Evolutionary conservation across 768 basidiomycete species (phyloP), one percentile per base, ranked within the genome.

Genomic region (Baorangia bicolor): DNA sequence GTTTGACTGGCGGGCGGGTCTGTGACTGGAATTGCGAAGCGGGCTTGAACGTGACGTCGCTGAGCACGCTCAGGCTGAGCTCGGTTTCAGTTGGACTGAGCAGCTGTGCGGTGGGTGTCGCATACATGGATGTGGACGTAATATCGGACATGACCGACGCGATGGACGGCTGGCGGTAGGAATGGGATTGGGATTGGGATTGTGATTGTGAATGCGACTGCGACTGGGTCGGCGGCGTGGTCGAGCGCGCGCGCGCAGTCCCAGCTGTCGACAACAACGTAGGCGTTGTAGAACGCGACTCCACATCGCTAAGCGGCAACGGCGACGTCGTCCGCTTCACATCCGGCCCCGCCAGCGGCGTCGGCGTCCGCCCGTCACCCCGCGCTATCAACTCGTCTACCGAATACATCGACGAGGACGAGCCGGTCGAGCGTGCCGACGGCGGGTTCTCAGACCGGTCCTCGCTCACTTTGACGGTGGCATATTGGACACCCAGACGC

Each of bases 61-160:
- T 58, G 3, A 12, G 49, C 41, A 39, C 0, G 40, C 42, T 43
- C 44, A 46, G 5, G 9, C 16, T 7, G 4, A 14, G 20, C 44
- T 72, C 65, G 38, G 43, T 51, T 4, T 59, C 68, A 2, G 44
- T 51, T 13, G 71, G 70, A 39, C 65, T 73, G 39, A 58, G 30
- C 12, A 69, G 61, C 45, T 75, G 67, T 2, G 71, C 46, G 5
- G 66, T 69, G 0, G 76, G 74, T 0, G 83, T 83, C 2, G 77
- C 77, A 38, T 85, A 83, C 18, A 61, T 35, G 70, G 84, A 81
- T 3, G 65, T 57, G 14, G 65, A 65, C 31, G 65, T 66, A 23
- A 77, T 61, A 54, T 86, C 85, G 2, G 90, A 89, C 72, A 90
- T 76, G 56, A 89, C 83, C 28, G 89, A 90, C 1, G 86, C 85